Conservation (phyloP, 2,329 filamentous ascomycete genomes). For the Aspergillus sp. region DNA sequence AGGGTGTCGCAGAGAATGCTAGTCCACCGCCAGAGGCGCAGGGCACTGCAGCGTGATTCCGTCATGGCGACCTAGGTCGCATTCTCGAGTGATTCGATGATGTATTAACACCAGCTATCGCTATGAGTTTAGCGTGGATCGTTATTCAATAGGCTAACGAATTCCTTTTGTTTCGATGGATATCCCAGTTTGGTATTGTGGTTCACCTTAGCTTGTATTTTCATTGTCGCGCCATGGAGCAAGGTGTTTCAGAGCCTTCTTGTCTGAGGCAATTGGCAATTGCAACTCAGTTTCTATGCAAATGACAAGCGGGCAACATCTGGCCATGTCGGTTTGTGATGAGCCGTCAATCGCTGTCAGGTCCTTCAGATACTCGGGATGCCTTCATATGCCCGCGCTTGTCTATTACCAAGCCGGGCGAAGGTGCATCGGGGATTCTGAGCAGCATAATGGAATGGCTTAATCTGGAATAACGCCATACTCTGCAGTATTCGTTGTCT, state of each 20-base stretch:
- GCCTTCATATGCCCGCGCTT: too few relatives aligned
- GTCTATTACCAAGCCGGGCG: too few relatives aligned
- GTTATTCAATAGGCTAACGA: conserved; percentile 18
- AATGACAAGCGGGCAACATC: neutral
- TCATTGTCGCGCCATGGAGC: conserved; percentile 6
- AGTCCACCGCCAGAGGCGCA: conserved; percentile 10
- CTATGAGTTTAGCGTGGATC: conserved; percentile 23
- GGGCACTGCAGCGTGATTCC: conserved; percentile 6
- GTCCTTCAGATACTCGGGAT: too few relatives aligned
- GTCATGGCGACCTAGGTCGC: neutral
- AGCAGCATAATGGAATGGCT: too few relatives aligned
- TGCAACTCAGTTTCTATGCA: neutral
- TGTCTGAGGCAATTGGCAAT: neutral
- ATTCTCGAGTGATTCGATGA: neutral
- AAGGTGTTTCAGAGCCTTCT: neutral
- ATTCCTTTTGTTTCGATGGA: conserved; percentile 14
- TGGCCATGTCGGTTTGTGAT: neutral
- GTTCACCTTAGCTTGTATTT: conserved; percentile 6
- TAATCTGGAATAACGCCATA: too few relatives aligned
- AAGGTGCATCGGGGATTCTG: too few relatives aligned
- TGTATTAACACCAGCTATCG: conserved; percentile 5
- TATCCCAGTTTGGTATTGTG: conserved; percentile 18
- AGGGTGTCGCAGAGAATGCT: conserved; percentile 32
- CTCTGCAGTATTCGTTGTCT: neutral
- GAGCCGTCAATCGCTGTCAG: too few relatives aligned